Percentiles rank a stretch among this genome's conserved stretches.
phyloP scores from a whole-genome alignment of 75 land plant genomes.

The Cunninghamia lanceolata region DNA sequence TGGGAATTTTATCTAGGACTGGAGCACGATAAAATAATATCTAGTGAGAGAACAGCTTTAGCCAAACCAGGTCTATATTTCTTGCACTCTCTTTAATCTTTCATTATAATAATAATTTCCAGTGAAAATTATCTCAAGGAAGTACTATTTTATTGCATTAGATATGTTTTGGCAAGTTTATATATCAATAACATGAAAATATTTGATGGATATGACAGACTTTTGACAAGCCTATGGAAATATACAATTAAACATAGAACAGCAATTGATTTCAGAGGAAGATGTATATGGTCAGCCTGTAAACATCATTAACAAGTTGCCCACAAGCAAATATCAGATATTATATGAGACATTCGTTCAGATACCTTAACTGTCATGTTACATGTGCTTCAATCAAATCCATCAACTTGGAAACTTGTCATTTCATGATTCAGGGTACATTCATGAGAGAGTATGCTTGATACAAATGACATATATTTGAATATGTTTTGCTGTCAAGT shows the following conservation, averaged over 20 bases:
- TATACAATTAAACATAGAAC: not conserved
- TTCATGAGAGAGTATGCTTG: not conserved
- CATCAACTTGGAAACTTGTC: not conserved
- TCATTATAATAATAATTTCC: not conserved
- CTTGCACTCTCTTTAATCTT: not conserved
- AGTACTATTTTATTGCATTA: not conserved
- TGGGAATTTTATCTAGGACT: constrained; percentile 3
- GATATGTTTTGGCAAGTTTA: not conserved
- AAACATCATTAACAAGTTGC: not conserved
- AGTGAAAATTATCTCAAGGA: not conserved
- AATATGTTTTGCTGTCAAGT: not conserved
- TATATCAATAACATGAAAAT: not conserved
- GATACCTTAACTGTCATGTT: not conserved
- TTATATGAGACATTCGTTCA: not conserved
- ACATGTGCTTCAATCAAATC: not conserved
- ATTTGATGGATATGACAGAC: not conserved
- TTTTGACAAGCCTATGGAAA: not conserved
- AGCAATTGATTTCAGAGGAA: not conserved
- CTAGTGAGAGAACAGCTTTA: not conserved
- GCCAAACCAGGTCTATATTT: not conserved
- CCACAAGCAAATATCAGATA: not conserved
- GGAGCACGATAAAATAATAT: not conserved
- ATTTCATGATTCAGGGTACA: not conserved
- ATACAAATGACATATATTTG: not conserved
- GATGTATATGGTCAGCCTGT: not conserved